A percentile compares a stretch with the other conserved stretches of the same genome.
Conservation (phyloP, 768 basidiomycete species). For the Russula virescens region DNA sequence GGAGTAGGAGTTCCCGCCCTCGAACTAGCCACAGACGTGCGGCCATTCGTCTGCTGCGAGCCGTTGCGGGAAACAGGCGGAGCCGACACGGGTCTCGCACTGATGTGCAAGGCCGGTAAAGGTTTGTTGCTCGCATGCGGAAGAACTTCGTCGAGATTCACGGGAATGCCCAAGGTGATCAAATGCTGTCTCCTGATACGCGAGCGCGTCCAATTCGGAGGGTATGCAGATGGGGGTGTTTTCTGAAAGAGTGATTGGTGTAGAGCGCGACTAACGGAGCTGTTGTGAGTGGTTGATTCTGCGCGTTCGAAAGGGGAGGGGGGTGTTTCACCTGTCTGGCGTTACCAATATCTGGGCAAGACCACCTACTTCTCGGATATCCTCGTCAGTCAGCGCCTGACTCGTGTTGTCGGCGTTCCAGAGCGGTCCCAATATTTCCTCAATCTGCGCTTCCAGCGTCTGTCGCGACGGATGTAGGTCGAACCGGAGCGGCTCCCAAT, state of each 20-base stretch:
- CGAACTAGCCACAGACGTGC: slow-evolving; percentile 39
- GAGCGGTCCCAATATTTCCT: slow-evolving; percentile 58
- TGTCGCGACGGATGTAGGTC: slow-evolving; percentile 56
- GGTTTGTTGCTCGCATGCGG: slow-evolving; percentile 58
- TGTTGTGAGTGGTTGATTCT: slow-evolving; percentile 26
- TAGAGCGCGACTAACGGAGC: slow-evolving; percentile 59
- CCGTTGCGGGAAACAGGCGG: slow-evolving; percentile 57
- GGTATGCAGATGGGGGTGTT: slow-evolving; percentile 67
- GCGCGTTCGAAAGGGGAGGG: slow-evolving; percentile 7
- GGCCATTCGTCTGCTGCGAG: slow-evolving; percentile 31
- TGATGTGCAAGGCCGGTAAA: slow-evolving; percentile 76
- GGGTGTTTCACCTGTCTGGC: slow-evolving; percentile 56
- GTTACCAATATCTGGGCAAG: slow-evolving; percentile 72
- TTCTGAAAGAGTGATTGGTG: slow-evolving; percentile 65
- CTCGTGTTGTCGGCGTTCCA: slow-evolving; percentile 52
- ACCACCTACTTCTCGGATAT: slow-evolving; percentile 75
- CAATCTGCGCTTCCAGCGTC: slow-evolving; percentile 55
- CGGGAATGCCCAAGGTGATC: slow-evolving; percentile 86
- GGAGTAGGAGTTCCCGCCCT: slow-evolving; percentile 42
- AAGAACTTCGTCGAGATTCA: slow-evolving; percentile 90
- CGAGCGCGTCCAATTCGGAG: slow-evolving; percentile 93
- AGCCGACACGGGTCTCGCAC: slow-evolving; percentile 74
- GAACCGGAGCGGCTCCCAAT: slow-evolving; percentile 59
- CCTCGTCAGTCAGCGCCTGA: slow-evolving; percentile 57
- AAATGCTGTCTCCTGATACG: slow-evolving; percentile 86